Base-by-base conservation (phyloP, 495 filamentous ascomycete species). In the Cercophora scortea region DNA sequence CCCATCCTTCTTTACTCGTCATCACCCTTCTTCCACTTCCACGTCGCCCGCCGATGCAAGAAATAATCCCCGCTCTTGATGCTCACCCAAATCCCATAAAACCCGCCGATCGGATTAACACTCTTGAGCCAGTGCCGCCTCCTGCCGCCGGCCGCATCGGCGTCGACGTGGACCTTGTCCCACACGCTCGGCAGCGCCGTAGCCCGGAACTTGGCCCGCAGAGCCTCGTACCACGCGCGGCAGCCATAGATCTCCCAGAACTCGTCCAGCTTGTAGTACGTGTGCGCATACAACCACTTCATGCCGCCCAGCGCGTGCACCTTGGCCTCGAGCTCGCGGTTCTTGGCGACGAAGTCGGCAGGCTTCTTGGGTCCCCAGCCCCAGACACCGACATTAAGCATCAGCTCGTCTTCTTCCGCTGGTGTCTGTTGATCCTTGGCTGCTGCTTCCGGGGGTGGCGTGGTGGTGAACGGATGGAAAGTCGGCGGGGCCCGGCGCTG, bases 281-380 rank as follows among this genome's bases (percentile, higher is more conserved):
- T 78, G 55, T 82, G 80, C 6, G 80, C 80, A 61, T 84, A 81
- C 32, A 81, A 63, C 78, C 78, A 81, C 65, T 81, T 81, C 68
- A 75, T 78, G 8, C 88, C 88, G 13, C 83, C 80, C 3, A 91
- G 72, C 50, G 79, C 78, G 11, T 67, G 71, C 8, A 91, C 72
- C 49, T 81, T 81, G 0, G 61, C 56, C 64, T 92, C 88, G 8
- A 92, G 65, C 13, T 74, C 74, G 4, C 81, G 74, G 66, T 91
- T 89, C 50, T 75, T 76, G 0, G 57, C 52, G 7, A 88, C 64
- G 56, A 78, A 78, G 32, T 67, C 60, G 6, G 50, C 56, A 12
- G 61, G 65, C 33, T 71, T 50, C 7, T 56, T 43, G 0, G 75
- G 75, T 12, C 76, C 76, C 63, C 68, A 73, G 7, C 78, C 78